phyloP scores from a whole-genome alignment of 2,329 filamentous ascomycete genomes.

The Penicillium expansum region DNA sequence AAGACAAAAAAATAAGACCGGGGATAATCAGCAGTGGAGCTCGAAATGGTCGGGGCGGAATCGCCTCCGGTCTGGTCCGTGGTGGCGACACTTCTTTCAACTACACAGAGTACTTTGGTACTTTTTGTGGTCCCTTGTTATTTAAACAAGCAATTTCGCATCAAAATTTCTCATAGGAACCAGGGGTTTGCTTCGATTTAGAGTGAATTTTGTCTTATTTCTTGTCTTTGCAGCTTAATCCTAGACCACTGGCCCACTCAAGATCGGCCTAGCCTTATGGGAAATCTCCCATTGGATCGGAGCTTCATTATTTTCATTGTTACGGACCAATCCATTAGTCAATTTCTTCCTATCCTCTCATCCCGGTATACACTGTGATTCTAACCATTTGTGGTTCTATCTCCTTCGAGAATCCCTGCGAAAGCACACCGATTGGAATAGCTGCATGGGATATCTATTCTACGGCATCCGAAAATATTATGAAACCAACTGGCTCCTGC shows the following conservation, averaged over 20 bases:
- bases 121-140: neutral
- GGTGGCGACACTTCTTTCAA: conserved; percentile 13
- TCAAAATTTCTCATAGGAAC: neutral
- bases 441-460: too few species aligned
- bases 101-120: too few species aligned
- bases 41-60: conserved; percentile 16
- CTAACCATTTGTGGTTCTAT: neutral
- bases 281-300: conserved; percentile 1
- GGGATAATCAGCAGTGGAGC: conserved; percentile 15
- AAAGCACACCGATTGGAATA: neutral
- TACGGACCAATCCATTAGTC: neutral
- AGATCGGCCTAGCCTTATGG: neutral
- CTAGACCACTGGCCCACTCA: neutral
- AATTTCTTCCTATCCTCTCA: neutral
- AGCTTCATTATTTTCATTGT: neutral
- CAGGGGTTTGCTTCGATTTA: neutral
- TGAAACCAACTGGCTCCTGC: neutral
- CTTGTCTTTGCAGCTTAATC: neutral
- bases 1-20: conserved; percentile 1
- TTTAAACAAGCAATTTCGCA: too few species aligned
- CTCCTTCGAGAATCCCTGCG: neutral
- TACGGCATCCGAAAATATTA: neutral
- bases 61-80: conserved; percentile 16
- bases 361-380: neutral
- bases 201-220: neutral